A percentile compares a stretch with the other conserved stretches of the same genome.
Evolutionary conservation across 2,329 filamentous ascomycete species (phyloP).

Genomic region (Lachnellula occidentalis): DNA sequence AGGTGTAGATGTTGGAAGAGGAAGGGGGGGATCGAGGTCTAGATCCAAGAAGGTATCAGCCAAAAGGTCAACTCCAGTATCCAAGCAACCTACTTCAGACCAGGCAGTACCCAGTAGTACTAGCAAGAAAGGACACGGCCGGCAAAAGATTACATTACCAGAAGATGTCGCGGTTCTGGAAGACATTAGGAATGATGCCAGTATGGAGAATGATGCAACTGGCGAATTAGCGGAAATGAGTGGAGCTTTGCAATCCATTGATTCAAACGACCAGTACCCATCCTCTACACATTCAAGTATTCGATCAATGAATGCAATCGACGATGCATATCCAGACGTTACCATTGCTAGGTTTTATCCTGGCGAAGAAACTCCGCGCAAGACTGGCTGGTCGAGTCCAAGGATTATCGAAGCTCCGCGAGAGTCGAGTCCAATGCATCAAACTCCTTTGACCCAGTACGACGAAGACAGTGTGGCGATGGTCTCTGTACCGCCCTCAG

Average conservation of each 20-base stretch:
- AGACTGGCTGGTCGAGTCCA: conserved; percentile 26
- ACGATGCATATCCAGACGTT: conserved; percentile 17
- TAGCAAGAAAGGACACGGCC: conserved; percentile 20
- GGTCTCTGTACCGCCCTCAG: neutral
- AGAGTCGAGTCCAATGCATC: conserved; percentile 2
- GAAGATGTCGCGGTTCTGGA: conserved; percentile 15
- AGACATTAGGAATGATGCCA: conserved; percentile 12
- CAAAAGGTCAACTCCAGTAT: conserved; percentile 15
- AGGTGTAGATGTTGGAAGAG: conserved; percentile 17
- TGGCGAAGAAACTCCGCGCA: conserved; percentile 21
- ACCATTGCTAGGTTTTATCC: conserved; percentile 25
- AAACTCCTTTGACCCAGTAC: neutral
- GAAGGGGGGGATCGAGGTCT: conserved; percentile 25
- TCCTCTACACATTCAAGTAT: conserved; percentile 19
- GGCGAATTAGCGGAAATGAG: neutral
- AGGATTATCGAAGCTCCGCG: conserved; percentile 12
- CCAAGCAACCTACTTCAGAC: conserved; percentile 6
- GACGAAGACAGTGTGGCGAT: neutral
- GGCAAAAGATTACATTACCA: conserved; percentile 15
- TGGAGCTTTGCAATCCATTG: conserved; percentile 4
- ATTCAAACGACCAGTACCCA: conserved; percentile 5
- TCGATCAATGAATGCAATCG: conserved; percentile 16
- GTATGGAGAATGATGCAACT: neutral
- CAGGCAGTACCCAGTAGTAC: conserved; percentile 7
- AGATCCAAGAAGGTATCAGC: conserved; percentile 21